Percentiles rank a stretch among this genome's conserved stretches.
Evolutionary conservation across 192 early-diverging fungal genomes (phyloP).

Genomic region (Glomus cerebriforme): DNA sequence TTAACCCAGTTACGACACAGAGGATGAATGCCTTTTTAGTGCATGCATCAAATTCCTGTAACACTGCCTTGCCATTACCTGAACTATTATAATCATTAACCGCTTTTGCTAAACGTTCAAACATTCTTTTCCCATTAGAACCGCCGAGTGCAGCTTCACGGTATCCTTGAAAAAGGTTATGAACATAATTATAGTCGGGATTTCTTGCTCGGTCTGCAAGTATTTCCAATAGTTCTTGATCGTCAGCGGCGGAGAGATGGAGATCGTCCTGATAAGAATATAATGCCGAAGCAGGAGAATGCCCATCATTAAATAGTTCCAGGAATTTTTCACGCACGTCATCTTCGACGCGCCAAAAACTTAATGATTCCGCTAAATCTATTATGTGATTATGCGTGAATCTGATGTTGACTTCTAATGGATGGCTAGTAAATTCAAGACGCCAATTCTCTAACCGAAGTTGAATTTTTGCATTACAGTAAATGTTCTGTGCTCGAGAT

Average conservation of each 20-base stretch:
- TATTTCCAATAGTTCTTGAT: no score
- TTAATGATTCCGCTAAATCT: neutral
- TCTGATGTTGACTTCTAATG: neutral
- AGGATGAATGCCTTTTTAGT: neutral
- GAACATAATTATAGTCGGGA: no score
- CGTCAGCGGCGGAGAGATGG: no score
- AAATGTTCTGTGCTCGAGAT: neutral
- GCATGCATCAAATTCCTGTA: neutral
- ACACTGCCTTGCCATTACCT: neutral
- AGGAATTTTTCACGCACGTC: neutral
- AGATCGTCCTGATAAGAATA: no score
- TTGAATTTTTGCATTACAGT: neutral
- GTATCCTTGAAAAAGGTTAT: no score
- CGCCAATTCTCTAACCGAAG: neutral
- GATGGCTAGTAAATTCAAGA: neutral
- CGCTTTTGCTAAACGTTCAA: neutral
- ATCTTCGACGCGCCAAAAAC: neutral
- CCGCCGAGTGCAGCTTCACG: no score
- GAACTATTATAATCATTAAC: neutral
- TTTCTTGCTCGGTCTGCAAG: no score
- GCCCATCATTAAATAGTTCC: neutral
- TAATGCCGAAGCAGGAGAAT: neutral
- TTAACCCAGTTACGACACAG: neutral
- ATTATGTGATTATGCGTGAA: neutral
- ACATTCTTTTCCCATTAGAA: neutral